Evolutionary conservation across 192 early-diverging fungal genomes (phyloP).

Genomic region (Linnemannia schmuckeri): DNA sequence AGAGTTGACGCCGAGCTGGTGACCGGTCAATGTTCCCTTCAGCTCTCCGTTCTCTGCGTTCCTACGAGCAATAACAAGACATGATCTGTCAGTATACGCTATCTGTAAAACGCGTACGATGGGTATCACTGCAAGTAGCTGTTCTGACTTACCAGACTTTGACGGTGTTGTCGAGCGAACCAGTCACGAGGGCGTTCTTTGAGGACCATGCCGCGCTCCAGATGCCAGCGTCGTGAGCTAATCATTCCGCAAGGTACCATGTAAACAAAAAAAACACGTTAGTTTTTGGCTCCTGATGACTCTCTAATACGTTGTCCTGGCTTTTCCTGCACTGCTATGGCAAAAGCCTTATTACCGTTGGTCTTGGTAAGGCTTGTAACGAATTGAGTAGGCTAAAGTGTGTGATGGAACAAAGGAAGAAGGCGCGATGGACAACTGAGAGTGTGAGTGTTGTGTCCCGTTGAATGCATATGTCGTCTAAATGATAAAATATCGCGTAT

Average conservation of each 20-base stretch:
- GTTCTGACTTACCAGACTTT: constrained; percentile 78
- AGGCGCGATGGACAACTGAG: too few species aligned
- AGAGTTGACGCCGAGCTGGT: constrained; percentile 83
- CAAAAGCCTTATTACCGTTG: constrained; percentile 42
- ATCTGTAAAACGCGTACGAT: background rate
- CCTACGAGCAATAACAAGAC: constrained; percentile 58
- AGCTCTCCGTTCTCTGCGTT: constrained; percentile 68
- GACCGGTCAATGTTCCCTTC: constrained; percentile 74
- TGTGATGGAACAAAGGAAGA: background rate
- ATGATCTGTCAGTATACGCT: background rate
- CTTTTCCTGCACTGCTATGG: background rate
- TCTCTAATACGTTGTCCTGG: background rate
- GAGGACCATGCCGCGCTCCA: constrained; percentile 87
- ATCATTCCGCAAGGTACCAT: background rate
- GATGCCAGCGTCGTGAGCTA: constrained; percentile 88
- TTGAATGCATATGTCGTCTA: too few species aligned
- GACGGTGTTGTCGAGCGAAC: constrained; percentile 83
- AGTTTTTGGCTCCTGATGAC: background rate
- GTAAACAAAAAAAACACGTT: background rate
- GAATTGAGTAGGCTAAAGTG: constrained; percentile 65
- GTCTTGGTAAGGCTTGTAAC: constrained; percentile 62
- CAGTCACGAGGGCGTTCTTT: constrained; percentile 74
- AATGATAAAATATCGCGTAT: background rate
- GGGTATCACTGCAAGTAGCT: too few species aligned
- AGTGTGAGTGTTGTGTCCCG: background rate